Conservation (phyloP, 2,329 filamentous ascomycete genomes). For the Venturia oleaginea region DNA sequence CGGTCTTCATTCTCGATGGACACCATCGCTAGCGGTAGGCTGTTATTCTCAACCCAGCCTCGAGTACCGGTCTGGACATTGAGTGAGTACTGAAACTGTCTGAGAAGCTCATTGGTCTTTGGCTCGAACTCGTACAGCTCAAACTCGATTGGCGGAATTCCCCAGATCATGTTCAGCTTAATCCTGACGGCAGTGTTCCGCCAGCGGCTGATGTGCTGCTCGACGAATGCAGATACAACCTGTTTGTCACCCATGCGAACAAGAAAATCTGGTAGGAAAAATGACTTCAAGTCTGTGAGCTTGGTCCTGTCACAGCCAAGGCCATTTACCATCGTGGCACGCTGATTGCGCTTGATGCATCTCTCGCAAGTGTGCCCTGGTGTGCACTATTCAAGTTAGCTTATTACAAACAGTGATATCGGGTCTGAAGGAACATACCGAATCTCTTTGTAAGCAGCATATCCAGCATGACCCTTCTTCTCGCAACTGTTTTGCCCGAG, state of each 20-base stretch:
- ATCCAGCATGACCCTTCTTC: constrained; percentile 40
- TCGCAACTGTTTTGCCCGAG: constrained; percentile 36
- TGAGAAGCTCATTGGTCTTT: constrained; percentile 29
- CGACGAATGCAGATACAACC: constrained; percentile 32
- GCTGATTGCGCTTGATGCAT: constrained; percentile 30
- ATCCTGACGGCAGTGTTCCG: constrained; percentile 30
- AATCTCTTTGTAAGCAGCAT: constrained; percentile 39
- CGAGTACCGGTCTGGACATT: constrained; percentile 26
- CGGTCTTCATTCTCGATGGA: constrained; percentile 36
- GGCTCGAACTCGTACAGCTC: constrained; percentile 40
- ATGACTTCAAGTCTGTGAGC: constrained; percentile 33
- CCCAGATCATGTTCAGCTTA: constrained; percentile 34
- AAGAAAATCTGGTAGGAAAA: constrained; percentile 32
- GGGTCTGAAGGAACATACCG: constrained; percentile 22
- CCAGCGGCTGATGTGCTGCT: constrained; percentile 30
- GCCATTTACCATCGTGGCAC: constrained; percentile 30
- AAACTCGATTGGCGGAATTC: constrained; percentile 34
- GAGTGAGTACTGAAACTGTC: constrained; percentile 35
- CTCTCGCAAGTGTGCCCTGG: constrained; percentile 31
- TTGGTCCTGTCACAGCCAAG: constrained; percentile 38
- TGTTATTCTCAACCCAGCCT: constrained; percentile 27
- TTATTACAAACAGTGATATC: constrained; percentile 9
- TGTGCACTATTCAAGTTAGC: constrained; percentile 24
- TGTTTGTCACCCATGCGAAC: constrained; percentile 35
- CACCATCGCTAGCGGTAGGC: constrained; percentile 38